Percentiles rank a stretch among this genome's conserved stretches.
These are phyloP conservation scores for Lactifluus pinguis DNA, from an alignment of 768 basidiomycete genomes.

Conservation along the genomic window DNA sequence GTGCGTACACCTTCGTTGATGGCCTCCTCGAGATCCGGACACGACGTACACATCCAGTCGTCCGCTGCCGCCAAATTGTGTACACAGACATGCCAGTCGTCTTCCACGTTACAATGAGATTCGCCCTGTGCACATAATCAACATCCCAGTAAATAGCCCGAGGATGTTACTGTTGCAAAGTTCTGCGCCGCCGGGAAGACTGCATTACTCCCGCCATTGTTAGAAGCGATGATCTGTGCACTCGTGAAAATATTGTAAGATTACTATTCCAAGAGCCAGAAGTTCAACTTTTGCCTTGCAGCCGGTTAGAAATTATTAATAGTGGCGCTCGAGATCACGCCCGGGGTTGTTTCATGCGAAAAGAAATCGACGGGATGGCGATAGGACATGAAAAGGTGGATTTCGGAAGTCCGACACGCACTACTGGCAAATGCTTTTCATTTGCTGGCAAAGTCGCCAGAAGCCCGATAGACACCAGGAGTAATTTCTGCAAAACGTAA, in stretches of 20 bases:
- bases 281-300: constrained; percentile 40
- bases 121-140: constrained; percentile 37
- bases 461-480: constrained; percentile 50
- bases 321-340: constrained; percentile 33
- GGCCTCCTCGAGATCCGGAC: no score
- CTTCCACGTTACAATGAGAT: constrained; percentile 34
- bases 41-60: constrained; percentile 31
- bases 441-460: constrained; percentile 48
- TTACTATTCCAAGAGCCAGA: neutral
- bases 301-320: constrained; percentile 39
- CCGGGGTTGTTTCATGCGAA: constrained; percentile 55
- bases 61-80: constrained; percentile 39
- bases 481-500: constrained; percentile 37
- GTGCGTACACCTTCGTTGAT: no score
- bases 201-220: constrained; percentile 37
- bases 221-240: constrained; percentile 41
- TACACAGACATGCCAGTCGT: constrained; percentile 36
- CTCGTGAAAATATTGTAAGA: neutral
- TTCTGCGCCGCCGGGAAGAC: constrained; percentile 49
- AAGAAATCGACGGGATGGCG: constrained; percentile 31
- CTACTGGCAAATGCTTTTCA: constrained; percentile 54
- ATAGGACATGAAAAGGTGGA: neutral
- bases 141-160: constrained; percentile 36
- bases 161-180: constrained; percentile 48
- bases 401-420: constrained; percentile 18